Percentiles rank a stretch among this genome's conserved stretches.
Conservation (phyloP, 1,284 basidiomycete species). For the Coniophora puteana region DNA sequence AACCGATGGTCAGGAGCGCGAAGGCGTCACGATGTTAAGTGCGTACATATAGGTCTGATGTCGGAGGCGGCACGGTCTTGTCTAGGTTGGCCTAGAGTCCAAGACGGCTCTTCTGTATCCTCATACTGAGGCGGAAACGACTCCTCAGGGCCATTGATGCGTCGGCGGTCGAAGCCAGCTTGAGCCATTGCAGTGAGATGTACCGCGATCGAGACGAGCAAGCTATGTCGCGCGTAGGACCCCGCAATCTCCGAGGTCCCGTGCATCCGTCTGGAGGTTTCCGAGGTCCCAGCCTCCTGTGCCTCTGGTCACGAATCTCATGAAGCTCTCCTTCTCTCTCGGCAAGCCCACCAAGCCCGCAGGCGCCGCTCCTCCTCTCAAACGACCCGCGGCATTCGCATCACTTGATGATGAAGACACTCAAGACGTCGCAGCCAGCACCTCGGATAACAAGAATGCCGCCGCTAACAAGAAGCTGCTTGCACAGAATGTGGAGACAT, state of each 20-base stretch:
- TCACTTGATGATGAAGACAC: slow-evolving; percentile 61
- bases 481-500: slow-evolving; percentile 54
- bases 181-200: slow-evolving; percentile 37
- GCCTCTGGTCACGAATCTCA: slow-evolving; percentile 23
- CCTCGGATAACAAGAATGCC: slow-evolving; percentile 34
- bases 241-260: no score
- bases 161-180: slow-evolving; percentile 74
- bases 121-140: slow-evolving; percentile 66
- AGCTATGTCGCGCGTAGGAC: no score
- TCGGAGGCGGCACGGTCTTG: slow-evolving; percentile 48
- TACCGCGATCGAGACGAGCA: neutral
- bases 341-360: slow-evolving; percentile 48
- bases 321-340: slow-evolving; percentile 83
- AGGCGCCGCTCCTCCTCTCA: slow-evolving; percentile 52
- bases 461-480: slow-evolving; percentile 49
- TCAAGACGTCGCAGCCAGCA: slow-evolving; percentile 45
- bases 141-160: slow-evolving; percentile 86
- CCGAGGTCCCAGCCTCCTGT: slow-evolving; percentile 1
- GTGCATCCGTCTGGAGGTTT: no score
- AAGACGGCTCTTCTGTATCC: slow-evolving; percentile 31
- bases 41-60: slow-evolving; percentile 82
- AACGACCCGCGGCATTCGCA: slow-evolving; percentile 58
- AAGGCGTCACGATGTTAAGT: neutral
- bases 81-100: slow-evolving; percentile 14
- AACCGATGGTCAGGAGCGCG: slow-evolving; percentile 11